These are phyloP conservation scores for Fusarium nematophilum DNA, from an alignment of 2,329 filamentous ascomycete species.

Conservation along the genomic window DNA sequence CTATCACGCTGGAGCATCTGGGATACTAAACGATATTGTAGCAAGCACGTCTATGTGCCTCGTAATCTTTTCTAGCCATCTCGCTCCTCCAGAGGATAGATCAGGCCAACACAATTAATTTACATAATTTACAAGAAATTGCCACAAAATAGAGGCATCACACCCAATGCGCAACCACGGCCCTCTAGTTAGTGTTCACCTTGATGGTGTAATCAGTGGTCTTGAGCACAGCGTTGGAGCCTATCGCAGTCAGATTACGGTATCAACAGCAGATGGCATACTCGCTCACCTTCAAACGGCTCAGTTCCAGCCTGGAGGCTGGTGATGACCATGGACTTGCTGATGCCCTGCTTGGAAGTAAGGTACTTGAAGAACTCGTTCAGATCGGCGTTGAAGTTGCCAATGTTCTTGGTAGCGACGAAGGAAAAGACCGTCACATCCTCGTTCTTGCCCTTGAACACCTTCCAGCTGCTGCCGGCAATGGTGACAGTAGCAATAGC, in stretches of 20 bases:
- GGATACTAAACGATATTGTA: no score
- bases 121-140: no score
- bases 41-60: no score
- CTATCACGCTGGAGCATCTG: no score
- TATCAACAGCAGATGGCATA: fast-evolving
- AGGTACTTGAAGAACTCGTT: slow-evolving; percentile 68
- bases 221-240: slow-evolving; percentile 23
- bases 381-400: slow-evolving; percentile 66
- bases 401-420: slow-evolving; percentile 53
- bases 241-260: slow-evolving; percentile 3
- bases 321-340: slow-evolving; percentile 26
- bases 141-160: no score
- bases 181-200: slow-evolving; percentile 6
- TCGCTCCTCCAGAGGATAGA: no score
- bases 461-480: slow-evolving; percentile 63
- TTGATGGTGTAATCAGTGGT: slow-evolving; percentile 20
- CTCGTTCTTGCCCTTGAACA: slow-evolving; percentile 69
- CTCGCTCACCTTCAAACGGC: slow-evolving; percentile 59
- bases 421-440: slow-evolving; percentile 69
- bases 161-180: no score
- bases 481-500: slow-evolving; percentile 58
- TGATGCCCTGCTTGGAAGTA: slow-evolving; percentile 54
- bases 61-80: no score
- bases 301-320: slow-evolving; percentile 60
- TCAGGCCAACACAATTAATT: no score